These are phyloP conservation scores for Dipteronia dyeriana DNA, from an alignment of 345 rosid genomes.

Conservation along the genomic window DNA sequence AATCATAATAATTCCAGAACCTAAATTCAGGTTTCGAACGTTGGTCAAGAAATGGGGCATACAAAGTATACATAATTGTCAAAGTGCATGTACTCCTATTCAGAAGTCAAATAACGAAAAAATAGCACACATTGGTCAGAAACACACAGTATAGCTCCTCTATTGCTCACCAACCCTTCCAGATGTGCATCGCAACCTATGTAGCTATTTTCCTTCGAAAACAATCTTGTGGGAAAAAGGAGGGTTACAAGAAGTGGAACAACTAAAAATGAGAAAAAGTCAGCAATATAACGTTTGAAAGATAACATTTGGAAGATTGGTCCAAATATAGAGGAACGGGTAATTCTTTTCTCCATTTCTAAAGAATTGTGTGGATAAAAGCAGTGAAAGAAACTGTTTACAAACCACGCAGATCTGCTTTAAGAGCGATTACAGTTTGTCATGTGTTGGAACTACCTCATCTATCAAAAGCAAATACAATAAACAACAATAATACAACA, in stretches of 20 bases:
- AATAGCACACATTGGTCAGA: not conserved
- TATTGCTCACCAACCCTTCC: not conserved
- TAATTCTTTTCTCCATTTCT: not conserved
- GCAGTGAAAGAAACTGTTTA: not conserved
- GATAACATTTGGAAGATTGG: not conserved
- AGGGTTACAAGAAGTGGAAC: not conserved
- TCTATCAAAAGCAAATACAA: slow-evolving; percentile 31
- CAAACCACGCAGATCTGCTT: slow-evolving; percentile 5
- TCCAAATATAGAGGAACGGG: not conserved
- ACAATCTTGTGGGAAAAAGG: not conserved
- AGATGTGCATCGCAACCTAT: not conserved
- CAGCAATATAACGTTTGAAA: not conserved
- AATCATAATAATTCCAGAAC: not conserved
- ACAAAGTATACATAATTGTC: not conserved
- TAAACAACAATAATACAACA: not conserved
- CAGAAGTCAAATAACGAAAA: not conserved
- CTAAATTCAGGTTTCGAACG: not conserved
- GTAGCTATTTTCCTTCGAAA: not conserved
- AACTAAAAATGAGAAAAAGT: not conserved
- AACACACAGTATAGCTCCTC: not conserved
- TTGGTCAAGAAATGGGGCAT: not conserved
- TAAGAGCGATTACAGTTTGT: slow-evolving; percentile 46
- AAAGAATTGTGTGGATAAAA: not conserved
- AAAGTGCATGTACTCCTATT: not conserved
- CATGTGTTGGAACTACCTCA: slow-evolving; percentile 32